These are phyloP conservation scores for Penicillium sp. DNA, from an alignment of 2,329 filamentous ascomycete species.

Conservation along the genomic window DNA sequence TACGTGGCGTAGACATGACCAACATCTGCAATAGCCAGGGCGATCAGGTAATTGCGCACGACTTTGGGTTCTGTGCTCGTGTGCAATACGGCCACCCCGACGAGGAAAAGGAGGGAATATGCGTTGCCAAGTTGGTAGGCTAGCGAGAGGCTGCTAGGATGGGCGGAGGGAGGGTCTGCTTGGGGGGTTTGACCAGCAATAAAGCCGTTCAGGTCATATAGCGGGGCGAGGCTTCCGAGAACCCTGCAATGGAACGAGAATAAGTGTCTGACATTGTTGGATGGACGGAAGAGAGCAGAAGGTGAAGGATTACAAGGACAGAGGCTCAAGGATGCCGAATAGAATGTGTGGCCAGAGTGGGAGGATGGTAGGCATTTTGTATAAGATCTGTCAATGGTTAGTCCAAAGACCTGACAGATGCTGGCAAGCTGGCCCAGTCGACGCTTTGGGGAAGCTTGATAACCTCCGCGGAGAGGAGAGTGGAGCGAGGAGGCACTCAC, in stretches of 20 bases:
- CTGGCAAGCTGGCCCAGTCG: background rate
- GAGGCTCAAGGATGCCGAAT: slow-evolving; percentile 70
- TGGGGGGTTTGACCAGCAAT: slow-evolving; percentile 63
- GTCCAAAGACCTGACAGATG: background rate
- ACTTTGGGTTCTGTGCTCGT: slow-evolving; percentile 67
- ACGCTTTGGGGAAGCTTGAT: background rate
- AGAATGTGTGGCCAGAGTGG: slow-evolving; percentile 66
- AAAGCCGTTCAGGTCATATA: slow-evolving; percentile 64
- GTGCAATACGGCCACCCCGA: slow-evolving; percentile 67
- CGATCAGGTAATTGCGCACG: slow-evolving; percentile 68
- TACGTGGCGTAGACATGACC: slow-evolving; percentile 68
- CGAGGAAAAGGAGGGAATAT: slow-evolving; percentile 67
- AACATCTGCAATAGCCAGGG: slow-evolving; percentile 67
- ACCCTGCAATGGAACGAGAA: slow-evolving; percentile 49
- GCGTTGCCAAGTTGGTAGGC: slow-evolving; percentile 71
- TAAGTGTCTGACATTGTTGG: slow-evolving; percentile 9
- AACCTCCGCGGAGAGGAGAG: slow-evolving; percentile 1
- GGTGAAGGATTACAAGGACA: slow-evolving; percentile 61
- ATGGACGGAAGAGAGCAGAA: background rate
- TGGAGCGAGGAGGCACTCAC: background rate
- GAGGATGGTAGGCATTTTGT: slow-evolving; percentile 53
- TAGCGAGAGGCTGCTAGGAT: slow-evolving; percentile 56
- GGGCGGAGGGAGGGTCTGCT: slow-evolving; percentile 32
- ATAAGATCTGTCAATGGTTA: background rate
- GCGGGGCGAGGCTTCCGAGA: slow-evolving; percentile 60